Base-by-base conservation (phyloP, 2,329 filamentous ascomycete species). In the Pseudogymnoascus sp. region DNA sequence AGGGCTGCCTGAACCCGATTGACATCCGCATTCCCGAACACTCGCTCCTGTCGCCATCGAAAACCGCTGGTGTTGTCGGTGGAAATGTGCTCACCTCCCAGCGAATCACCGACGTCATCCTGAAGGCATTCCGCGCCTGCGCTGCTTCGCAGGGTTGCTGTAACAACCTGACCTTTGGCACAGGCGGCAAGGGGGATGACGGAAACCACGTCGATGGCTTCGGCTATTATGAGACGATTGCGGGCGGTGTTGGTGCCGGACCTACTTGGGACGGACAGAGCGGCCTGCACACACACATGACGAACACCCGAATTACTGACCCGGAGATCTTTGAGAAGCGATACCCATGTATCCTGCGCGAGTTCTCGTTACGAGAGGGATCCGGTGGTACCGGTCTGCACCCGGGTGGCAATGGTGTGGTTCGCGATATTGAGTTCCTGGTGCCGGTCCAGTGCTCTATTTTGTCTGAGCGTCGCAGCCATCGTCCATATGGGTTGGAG, bases 151-250 rank as follows among this genome's bases (percentile, higher is more conserved):
- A 93, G 70, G 90, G 90, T 45, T 88, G 89, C 74, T 88, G 85
- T 73, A 93, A 93, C 75, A 92, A 92, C 72, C 80, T 93, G 8
- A 91, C 89, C 0, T 92, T 92, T 69, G 90, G 89, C 66, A 90
- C 89, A 68, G 87, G 89, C 62, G 89, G 88, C 59, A 85, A 87
- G 65, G 74, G 81, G 29, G 74, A 78, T 0, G 78, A 80, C 4
- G 78, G 81, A 45, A 80, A 82, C 60, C 80, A 81, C 16, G 79
- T 83, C n/a, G 83, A 85, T 23, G 89, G 89, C 0, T 92, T 92
- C 71, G 90, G 89, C 4, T 93, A 92, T 77, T 92, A 92, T 72
- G 90, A 93, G 73, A 92, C 90, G 10, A 91, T 93, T 65, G 86
- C 87, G 0, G 89, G 90, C 45, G 90, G 90, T 0, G 83, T 81